These are phyloP conservation scores for Spergularia bocconei DNA, from an alignment of 148 eudicot genomes.

Conservation along the genomic window DNA sequence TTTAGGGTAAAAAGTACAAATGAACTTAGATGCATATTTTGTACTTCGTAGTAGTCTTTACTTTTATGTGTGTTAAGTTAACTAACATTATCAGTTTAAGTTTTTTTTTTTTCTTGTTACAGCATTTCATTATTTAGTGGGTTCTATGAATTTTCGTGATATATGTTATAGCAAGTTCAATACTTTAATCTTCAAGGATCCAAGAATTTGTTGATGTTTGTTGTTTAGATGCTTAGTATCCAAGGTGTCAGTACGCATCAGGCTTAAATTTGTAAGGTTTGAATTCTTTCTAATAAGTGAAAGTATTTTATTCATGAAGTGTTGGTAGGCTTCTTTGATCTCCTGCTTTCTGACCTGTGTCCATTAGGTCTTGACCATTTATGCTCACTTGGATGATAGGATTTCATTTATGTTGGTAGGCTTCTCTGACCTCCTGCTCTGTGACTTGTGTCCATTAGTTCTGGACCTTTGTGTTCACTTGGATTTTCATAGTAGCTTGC, in stretches of 20 bases:
- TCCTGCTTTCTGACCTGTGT: neutral
- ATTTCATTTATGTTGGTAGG: neutral
- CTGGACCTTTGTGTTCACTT: neutral
- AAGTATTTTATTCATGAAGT: neutral
- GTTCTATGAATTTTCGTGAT: neutral
- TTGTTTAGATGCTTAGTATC: neutral
- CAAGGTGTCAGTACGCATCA: neutral
- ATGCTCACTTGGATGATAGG: neutral
- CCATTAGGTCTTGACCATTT: neutral
- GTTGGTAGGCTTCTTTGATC: neutral
- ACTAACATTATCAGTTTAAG: neutral
- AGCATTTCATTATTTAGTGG: neutral
- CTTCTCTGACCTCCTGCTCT: neutral
- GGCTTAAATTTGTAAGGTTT: neutral
- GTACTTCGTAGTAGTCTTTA: too few species aligned
- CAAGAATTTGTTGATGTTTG: neutral
- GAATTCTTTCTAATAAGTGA: neutral
- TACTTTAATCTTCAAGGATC: neutral
- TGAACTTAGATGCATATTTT: neutral
- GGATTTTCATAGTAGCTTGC: neutral
- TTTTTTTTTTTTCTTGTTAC: neutral
- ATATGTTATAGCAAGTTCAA: neutral
- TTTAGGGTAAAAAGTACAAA: neutral
- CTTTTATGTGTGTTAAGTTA: neutral
- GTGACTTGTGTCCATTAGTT: neutral